These are phyloP conservation scores for Fusarium napiforme DNA, from an alignment of 2,329 filamentous ascomycete genomes.

Conservation along the genomic window DNA sequence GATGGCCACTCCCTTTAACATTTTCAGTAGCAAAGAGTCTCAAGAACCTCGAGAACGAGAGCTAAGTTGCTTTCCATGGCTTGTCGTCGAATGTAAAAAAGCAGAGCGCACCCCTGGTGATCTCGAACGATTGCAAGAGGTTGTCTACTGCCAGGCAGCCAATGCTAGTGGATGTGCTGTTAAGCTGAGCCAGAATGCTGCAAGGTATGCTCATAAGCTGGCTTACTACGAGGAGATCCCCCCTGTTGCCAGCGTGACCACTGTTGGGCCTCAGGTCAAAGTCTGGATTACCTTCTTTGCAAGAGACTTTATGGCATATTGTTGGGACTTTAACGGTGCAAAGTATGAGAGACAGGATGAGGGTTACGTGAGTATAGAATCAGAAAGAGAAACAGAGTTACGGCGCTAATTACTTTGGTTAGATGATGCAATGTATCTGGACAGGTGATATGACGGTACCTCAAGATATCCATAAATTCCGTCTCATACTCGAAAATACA, in stretches of 20 bases:
- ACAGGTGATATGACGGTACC: slow-evolving; percentile 25
- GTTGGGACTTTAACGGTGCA: accelerated
- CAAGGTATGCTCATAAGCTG: background rate
- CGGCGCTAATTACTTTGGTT: too few species aligned
- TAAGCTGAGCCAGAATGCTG: slow-evolving; percentile 5
- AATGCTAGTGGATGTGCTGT: slow-evolving; percentile 34
- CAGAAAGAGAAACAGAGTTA: too few species aligned
- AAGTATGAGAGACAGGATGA: background rate
- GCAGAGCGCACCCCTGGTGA: accelerated
- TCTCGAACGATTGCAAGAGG: accelerated
- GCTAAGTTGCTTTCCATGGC: background rate
- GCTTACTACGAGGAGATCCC: slow-evolving; percentile 3
- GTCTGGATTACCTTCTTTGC: slow-evolving; percentile 35
- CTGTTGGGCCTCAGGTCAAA: slow-evolving; percentile 22
- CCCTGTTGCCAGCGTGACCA: slow-evolving; percentile 23
- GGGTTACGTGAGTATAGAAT: background rate
- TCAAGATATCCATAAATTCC: slow-evolving; percentile 15
- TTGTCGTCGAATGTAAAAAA: background rate
- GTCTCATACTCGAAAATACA: slow-evolving; percentile 35
- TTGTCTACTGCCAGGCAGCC: slow-evolving; percentile 21
- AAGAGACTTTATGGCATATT: background rate
- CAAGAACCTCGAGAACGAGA: background rate
- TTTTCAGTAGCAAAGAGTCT: background rate
- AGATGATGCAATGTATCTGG: background rate
- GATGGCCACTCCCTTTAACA: background rate